Base-by-base conservation (phyloP, 2,329 filamentous ascomycete species). In the Ceratocystis huliohia region DNA sequence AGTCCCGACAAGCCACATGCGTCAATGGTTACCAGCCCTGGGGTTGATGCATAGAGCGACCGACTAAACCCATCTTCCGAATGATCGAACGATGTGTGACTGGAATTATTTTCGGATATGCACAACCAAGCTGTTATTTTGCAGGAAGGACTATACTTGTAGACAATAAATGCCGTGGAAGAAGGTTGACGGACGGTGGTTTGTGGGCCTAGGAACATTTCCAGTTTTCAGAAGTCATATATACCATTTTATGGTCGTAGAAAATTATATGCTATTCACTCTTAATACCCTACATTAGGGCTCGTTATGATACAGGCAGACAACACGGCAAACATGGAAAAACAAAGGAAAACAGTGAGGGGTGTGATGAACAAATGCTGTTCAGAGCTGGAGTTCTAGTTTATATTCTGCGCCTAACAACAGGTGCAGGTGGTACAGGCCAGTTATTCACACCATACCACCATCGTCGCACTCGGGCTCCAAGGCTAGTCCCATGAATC, bases 401-500 rank as follows among this genome's bases (percentile, higher is more conserved):
- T 46, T 64, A 69, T 44, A 66, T 48, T 65, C 66, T 66, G 61
- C 64, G 69, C 28, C 50, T 66, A 37, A 56, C 59, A 65, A 64
- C 68, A 28, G 67, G 61, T 10, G 50, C 61, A 3, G 72, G 69
- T 13, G 88, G 87, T 67, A 93, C 76, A 62, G 82, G 80, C 94
- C 94, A 97, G 72, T 95, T 91, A 73, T 97, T 97, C 20, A 96
- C 89, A 25, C 83, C 84, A 79, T 91, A 96, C 93, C 94, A 99
- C 94, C 93, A 97, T 70, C 91, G 81, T 71, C 94, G 82, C 62
- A 94, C 78, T 70, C 83, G 84, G 5, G 89, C 90, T 25, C 94
- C 94, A 17, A 89, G 78, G 30, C 85, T 86, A 71, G 84, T 85
- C 7, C 94, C 94, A 69, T 85, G 86, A 70, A 96, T 81, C 73